Conservation (phyloP, 1,284 basidiomycete genomes). For the Takashimella tepidaria region DNA sequence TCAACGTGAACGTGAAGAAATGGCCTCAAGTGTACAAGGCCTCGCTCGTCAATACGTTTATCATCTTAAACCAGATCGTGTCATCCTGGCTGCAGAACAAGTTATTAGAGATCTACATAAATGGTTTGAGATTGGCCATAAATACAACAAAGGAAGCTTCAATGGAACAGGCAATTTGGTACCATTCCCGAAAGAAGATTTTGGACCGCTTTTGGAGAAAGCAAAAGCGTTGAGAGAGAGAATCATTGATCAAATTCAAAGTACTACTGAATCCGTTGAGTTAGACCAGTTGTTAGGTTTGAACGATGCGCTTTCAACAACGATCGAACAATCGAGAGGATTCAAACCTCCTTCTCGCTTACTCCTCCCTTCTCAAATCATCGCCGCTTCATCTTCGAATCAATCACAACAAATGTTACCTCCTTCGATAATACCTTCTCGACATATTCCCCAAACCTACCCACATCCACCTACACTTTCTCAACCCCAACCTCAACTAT, state of each 20-base stretch:
- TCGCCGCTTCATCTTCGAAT: slow-evolving; percentile 7
- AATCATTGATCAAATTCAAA: slow-evolving; percentile 58
- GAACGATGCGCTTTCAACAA: slow-evolving; percentile 63
- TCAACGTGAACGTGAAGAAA: slow-evolving; percentile 35
- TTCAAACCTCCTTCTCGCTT: slow-evolving; percentile 38
- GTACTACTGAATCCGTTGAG: slow-evolving; percentile 55
- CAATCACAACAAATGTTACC: not conserved
- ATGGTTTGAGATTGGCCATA: slow-evolving; percentile 30
- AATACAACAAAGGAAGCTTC: slow-evolving; percentile 1
- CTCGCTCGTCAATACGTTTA: slow-evolving; percentile 43
- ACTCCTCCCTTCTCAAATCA: slow-evolving; percentile 37
- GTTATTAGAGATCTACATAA: slow-evolving; percentile 40
- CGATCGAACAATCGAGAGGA: slow-evolving; percentile 43
- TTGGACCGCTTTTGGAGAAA: slow-evolving; percentile 48
- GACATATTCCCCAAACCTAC: not conserved
- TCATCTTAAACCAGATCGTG: slow-evolving; percentile 53
- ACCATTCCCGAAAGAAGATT: slow-evolving; percentile 37
- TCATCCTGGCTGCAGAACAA: slow-evolving; percentile 55
- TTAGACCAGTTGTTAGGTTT: slow-evolving; percentile 64
- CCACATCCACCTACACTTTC: not conserved
- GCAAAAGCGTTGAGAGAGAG: slow-evolving; percentile 57
- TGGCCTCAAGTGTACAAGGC: slow-evolving; percentile 37
- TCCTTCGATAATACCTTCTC: too few relatives aligned
- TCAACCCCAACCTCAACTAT: not conserved
- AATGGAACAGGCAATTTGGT: not conserved